Conservation (phyloP, 2,329 filamentous ascomycete genomes). For the Aspergillus glaucus region DNA sequence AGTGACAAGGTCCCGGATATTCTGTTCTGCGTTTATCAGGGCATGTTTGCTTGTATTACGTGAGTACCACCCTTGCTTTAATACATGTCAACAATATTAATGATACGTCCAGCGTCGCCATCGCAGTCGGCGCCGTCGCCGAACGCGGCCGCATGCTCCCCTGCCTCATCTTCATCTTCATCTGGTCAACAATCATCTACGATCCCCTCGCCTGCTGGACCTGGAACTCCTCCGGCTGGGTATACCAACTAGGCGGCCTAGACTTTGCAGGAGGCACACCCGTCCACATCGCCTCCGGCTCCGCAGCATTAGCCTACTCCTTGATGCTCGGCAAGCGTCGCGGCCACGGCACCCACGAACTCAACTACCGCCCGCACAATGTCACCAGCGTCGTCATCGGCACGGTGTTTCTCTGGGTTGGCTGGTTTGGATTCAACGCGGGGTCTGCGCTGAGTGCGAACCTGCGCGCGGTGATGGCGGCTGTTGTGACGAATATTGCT, state of each 20-base stretch:
- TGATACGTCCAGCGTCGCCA: slow-evolving; percentile 56
- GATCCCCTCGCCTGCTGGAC: slow-evolving; percentile 94
- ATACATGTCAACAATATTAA: slow-evolving; percentile 21
- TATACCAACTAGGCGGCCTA: slow-evolving; percentile 68
- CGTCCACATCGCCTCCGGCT: slow-evolving; percentile 79
- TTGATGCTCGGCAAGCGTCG: slow-evolving; percentile 83
- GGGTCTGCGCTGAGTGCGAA: slow-evolving; percentile 77
- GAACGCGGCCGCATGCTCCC: slow-evolving; percentile 85
- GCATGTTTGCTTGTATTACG: slow-evolving; percentile 66
- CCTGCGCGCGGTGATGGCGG: slow-evolving; percentile 78
- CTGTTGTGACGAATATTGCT: slow-evolving; percentile 76
- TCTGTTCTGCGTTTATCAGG: slow-evolving; percentile 69
- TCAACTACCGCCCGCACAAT: slow-evolving; percentile 90
- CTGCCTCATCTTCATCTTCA: slow-evolving; percentile 84
- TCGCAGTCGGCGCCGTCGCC: slow-evolving; percentile 77
- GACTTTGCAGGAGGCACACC: slow-evolving; percentile 89
- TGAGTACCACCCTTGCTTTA: slow-evolving; percentile 41
- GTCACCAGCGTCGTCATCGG: slow-evolving; percentile 88
- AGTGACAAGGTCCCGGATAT: slow-evolving; percentile 71
- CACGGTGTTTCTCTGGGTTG: slow-evolving; percentile 90
- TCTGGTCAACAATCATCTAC: slow-evolving; percentile 86
- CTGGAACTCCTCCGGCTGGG: slow-evolving; percentile 81
- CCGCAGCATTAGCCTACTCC: slow-evolving; percentile 79
- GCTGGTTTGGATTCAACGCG: slow-evolving; percentile 93
- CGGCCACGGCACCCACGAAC: slow-evolving; percentile 77